These are phyloP conservation scores for Amanita brunnescens DNA, from an alignment of 768 basidiomycete species.

Conservation along the genomic window DNA sequence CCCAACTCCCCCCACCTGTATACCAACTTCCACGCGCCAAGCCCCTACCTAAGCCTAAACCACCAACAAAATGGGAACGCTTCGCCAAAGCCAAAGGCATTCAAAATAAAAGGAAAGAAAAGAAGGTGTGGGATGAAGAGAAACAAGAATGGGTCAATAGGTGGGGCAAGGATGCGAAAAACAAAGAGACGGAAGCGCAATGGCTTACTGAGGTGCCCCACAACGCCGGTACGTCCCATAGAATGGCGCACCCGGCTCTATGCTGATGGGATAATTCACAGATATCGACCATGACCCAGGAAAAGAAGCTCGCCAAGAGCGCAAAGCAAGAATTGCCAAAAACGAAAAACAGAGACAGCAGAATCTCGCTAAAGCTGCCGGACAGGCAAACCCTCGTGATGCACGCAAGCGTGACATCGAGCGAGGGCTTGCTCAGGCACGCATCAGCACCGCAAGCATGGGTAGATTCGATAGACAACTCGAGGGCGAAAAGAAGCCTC, in stretches of 20 bases:
- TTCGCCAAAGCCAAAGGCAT: slow-evolving; percentile 96
- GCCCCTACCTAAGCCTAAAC: slow-evolving; percentile 87
- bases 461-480: slow-evolving; percentile 88
- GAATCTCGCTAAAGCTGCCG: slow-evolving; percentile 56
- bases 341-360: slow-evolving; percentile 71
- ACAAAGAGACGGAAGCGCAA: slow-evolving; percentile 75
- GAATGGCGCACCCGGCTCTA: background rate
- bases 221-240: slow-evolving; percentile 60
- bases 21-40: slow-evolving; percentile 84
- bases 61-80: slow-evolving; percentile 91
- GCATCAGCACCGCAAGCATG: slow-evolving; percentile 88
- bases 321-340: slow-evolving; percentile 76
- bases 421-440: slow-evolving; percentile 63
- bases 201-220: slow-evolving; percentile 90
- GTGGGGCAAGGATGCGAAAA: slow-evolving; percentile 89
- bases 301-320: slow-evolving; percentile 64
- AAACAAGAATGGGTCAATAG: slow-evolving; percentile 85
- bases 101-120: slow-evolving; percentile 66
- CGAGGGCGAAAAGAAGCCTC: slow-evolving; percentile 84
- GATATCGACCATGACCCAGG: slow-evolving; percentile 77
- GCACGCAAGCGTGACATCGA: slow-evolving; percentile 70
- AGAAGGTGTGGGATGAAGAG: slow-evolving; percentile 90
- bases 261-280: slow-evolving; percentile 18
- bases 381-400: slow-evolving; percentile 23
- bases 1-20: slow-evolving; percentile 67